Evolutionary conservation across 2,329 filamentous ascomycete species (phyloP).

Genomic region (Tolypocladium nubicola): DNA sequence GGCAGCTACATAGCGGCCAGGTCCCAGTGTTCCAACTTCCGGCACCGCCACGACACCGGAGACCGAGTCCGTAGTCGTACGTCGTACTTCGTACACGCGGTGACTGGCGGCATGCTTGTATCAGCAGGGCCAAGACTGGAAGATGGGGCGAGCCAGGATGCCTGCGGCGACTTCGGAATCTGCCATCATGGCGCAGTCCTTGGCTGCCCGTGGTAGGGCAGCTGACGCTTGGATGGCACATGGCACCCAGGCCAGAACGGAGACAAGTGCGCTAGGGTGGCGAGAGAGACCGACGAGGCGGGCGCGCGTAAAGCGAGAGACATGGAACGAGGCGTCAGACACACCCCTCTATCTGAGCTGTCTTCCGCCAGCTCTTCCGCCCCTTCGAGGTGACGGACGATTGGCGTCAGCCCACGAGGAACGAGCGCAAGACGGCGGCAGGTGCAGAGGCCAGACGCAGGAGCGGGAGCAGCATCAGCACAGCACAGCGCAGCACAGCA

Average conservation of each 20-base stretch:
- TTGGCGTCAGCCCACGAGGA: background rate
- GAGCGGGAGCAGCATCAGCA: background rate
- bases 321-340: conserved; percentile 1
- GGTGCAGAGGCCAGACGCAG: background rate
- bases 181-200: background rate
- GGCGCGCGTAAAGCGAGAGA: background rate
- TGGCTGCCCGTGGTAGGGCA: background rate
- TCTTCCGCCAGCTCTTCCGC: background rate
- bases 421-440: background rate
- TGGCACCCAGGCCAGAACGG: conserved; percentile 1
- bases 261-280: background rate
- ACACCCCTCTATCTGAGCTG: background rate
- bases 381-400: background rate
- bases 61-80: too few species aligned
- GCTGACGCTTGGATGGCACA: background rate
- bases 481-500: too few species aligned
- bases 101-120: background rate
- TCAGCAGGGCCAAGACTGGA: background rate
- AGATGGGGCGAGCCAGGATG: background rate
- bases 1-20: too few species aligned
- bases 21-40: background rate
- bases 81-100: too few species aligned
- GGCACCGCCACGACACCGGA: too few species aligned
- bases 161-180: conserved; percentile 2
- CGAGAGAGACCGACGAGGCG: background rate